These are phyloP conservation scores for Fusarium citri DNA, from an alignment of 2,329 filamentous ascomycete genomes.

Conservation along the genomic window DNA sequence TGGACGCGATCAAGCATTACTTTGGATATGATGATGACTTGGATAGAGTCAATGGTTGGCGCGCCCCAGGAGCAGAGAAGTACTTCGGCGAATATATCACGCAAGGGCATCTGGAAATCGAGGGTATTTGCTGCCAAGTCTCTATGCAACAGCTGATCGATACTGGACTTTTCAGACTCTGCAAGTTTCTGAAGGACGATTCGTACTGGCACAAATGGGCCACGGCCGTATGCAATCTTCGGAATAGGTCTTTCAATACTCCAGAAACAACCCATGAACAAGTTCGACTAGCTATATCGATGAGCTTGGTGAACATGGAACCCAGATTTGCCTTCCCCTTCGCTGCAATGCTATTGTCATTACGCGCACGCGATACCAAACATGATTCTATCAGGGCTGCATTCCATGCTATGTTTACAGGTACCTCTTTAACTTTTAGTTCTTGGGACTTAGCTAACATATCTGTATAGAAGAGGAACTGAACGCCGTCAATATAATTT, in stretches of 20 bases:
- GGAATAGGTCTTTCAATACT: too few relatives aligned
- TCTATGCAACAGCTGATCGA: neutral
- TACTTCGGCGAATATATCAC: neutral
- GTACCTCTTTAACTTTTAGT: neutral
- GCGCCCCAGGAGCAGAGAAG: too few relatives aligned
- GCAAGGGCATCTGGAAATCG: rapidly evolving
- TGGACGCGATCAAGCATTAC: neutral
- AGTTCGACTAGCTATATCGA: neutral
- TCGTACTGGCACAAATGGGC: too few relatives aligned
- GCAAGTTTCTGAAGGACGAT: neutral
- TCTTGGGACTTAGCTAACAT: too few relatives aligned
- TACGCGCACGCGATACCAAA: neutral
- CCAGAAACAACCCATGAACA: too few relatives aligned
- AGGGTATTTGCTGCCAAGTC: rapidly evolving
- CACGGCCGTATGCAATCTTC: too few relatives aligned
- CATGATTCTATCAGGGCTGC: rapidly evolving
- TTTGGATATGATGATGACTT: too few relatives aligned
- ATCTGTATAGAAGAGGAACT: rapidly evolving
- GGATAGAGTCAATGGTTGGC: too few relatives aligned
- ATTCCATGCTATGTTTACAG: neutral
- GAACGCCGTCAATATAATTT: rapidly evolving
- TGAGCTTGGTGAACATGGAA: rapidly evolving
- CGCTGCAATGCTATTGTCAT: neutral
- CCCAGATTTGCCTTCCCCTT: rapidly evolving
- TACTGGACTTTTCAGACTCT: rapidly evolving